phyloP scores from a whole-genome alignment of 139 green algal species.

The Choricystis sp. region DNA sequence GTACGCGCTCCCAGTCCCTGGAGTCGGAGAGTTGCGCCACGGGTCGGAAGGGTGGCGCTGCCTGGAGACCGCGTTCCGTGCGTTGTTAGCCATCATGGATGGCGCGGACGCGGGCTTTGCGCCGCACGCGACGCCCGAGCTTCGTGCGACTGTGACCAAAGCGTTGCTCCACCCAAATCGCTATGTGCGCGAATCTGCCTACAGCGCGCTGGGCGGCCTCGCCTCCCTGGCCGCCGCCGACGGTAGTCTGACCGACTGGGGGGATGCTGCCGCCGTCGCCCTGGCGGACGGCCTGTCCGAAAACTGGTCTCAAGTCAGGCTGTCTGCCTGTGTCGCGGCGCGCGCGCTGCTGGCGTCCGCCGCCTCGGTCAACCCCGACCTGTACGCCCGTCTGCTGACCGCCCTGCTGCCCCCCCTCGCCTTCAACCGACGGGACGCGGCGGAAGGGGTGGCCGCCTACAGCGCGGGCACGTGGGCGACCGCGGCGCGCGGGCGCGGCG shows the following conservation, averaged over 20 bases:
- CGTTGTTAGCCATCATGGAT: slow-evolving; percentile 38
- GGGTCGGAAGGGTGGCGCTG: slow-evolving; percentile 82
- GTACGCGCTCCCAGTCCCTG: slow-evolving; percentile 10
- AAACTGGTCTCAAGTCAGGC: slow-evolving; percentile 87
- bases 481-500: slow-evolving; percentile 41
- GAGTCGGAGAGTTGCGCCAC: slow-evolving; percentile 62
- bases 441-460: slow-evolving; percentile 75
- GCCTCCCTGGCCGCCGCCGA: slow-evolving; percentile 26
- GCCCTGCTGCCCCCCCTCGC: slow-evolving; percentile 68
- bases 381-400: slow-evolving; percentile 21
- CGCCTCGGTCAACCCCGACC: background rate
- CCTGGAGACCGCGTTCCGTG: slow-evolving; percentile 54
- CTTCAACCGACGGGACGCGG: slow-evolving; percentile 88
- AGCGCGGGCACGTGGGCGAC: slow-evolving; percentile 57
- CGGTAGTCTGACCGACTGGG: slow-evolving; percentile 5
- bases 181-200: slow-evolving; percentile 70
- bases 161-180: slow-evolving; percentile 65
- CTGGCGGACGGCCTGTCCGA: slow-evolving; percentile 61
- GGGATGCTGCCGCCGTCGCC: slow-evolving; percentile 5
- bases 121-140: slow-evolving; percentile 9
- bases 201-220: slow-evolving; percentile 21
- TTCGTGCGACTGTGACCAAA: slow-evolving; percentile 20
- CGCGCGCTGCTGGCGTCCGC: slow-evolving; percentile 42
- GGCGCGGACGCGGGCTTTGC: slow-evolving; percentile 27
- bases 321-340: slow-evolving; percentile 48